These are phyloP conservation scores for Aspergillus spinulosporus DNA, from an alignment of 2,329 filamentous ascomycete species.

Conservation along the genomic window DNA sequence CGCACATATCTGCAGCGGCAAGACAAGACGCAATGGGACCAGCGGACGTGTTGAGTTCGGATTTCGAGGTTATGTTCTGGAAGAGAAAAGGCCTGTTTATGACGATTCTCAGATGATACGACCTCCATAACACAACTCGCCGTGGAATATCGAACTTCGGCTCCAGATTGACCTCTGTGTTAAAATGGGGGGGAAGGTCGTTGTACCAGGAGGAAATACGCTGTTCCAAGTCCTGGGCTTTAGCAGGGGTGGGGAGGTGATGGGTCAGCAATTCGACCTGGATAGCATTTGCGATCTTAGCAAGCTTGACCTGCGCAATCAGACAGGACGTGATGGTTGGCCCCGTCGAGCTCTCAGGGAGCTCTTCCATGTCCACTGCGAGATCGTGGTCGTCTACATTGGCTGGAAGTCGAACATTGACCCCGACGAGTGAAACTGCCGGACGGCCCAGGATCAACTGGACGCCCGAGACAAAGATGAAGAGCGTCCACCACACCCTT, in stretches of 20 bases:
- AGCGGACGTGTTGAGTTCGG: slow-evolving; percentile 15
- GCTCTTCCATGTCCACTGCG: slow-evolving; percentile 24
- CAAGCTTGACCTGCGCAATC: slow-evolving; percentile 23
- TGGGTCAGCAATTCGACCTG: slow-evolving; percentile 25
- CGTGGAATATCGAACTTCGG: slow-evolving; percentile 22
- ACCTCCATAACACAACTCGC: slow-evolving; percentile 23
- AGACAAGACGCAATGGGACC: slow-evolving; percentile 23
- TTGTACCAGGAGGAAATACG: slow-evolving; percentile 21
- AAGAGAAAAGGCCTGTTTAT: slow-evolving; percentile 26
- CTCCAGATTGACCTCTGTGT: slow-evolving; percentile 14
- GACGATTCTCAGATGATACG: slow-evolving; percentile 27
- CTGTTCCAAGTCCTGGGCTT: slow-evolving; percentile 19
- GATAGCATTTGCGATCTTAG: slow-evolving; percentile 25
- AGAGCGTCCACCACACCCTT: slow-evolving; percentile 26
- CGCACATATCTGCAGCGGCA: slow-evolving; percentile 23
- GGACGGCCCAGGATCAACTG: slow-evolving; percentile 22
- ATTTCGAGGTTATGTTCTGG: slow-evolving; percentile 20
- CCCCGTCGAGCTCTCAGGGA: slow-evolving; percentile 16
- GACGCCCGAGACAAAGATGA: slow-evolving; percentile 23
- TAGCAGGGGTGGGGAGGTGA: slow-evolving; percentile 20
- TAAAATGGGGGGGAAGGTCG: slow-evolving; percentile 19
- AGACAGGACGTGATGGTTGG: slow-evolving; percentile 22
- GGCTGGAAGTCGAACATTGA: slow-evolving; percentile 22
- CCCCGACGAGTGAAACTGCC: slow-evolving; percentile 23
- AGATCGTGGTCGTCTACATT: slow-evolving; percentile 25